phyloP scores from a whole-genome alignment of 805 yeast genomes.

The Debaryomyces prosopidis region DNA sequence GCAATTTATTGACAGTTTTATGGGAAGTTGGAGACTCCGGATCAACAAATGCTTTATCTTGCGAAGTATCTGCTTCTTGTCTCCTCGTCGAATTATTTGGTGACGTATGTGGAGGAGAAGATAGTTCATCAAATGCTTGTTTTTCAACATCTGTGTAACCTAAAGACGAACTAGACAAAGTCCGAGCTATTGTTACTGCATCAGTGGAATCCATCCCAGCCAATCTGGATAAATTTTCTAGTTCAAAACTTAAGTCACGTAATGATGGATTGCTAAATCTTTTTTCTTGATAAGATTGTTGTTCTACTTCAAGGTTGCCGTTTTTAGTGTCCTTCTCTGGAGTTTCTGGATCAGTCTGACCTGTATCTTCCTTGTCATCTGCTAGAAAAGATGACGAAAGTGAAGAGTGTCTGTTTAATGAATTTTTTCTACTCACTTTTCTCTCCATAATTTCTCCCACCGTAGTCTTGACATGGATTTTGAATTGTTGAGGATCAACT shows the following conservation, averaged over 20 bases:
- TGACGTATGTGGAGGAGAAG: slow-evolving; percentile 20
- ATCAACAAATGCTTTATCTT: slow-evolving; percentile 2
- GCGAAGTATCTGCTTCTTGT: not conserved
- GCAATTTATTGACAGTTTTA: slow-evolving; percentile 1
- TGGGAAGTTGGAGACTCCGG: slow-evolving; percentile 10
- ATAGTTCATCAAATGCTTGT: slow-evolving; percentile 38
- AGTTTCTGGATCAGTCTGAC: not conserved
- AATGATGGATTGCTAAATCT: slow-evolving; percentile 57
- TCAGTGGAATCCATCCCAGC: slow-evolving; percentile 80
- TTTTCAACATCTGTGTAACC: slow-evolving; percentile 56
- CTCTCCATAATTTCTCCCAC: slow-evolving; percentile 52
- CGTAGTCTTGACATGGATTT: slow-evolving; percentile 62
- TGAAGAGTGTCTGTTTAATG: slow-evolving; percentile 25
- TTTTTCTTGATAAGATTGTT: slow-evolving; percentile 7
- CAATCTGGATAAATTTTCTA: slow-evolving; percentile 69
- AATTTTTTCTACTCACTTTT: slow-evolving; percentile 24
- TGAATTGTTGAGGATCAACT: slow-evolving; percentile 86
- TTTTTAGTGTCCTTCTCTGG: not conserved
- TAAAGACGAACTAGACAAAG: slow-evolving; percentile 69
- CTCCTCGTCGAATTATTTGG: slow-evolving; percentile 3
- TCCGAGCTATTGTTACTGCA: slow-evolving; percentile 80
- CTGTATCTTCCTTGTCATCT: not conserved
- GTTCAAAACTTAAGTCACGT: slow-evolving; percentile 70
- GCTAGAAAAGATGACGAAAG: slow-evolving; percentile 13
- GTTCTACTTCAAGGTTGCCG: not conserved